Conservation (phyloP, 2,329 filamentous ascomycete species). For the Talaromyces sp. region DNA sequence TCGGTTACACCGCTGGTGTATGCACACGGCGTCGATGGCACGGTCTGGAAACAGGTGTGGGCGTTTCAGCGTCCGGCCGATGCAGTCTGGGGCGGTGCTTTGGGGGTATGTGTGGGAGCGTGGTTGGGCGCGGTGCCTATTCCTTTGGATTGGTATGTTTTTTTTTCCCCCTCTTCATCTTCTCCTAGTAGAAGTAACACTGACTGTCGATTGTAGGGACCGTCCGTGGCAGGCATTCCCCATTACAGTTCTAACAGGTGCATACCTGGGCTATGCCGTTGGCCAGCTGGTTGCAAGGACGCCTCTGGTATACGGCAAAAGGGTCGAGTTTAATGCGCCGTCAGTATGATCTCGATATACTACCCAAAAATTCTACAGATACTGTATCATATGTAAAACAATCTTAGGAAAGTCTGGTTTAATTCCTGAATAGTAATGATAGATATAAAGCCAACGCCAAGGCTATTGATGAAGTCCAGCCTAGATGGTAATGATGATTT, state of each 20-base stretch:
- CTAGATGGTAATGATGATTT: background rate
- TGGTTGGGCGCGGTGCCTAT: slow-evolving; percentile 96
- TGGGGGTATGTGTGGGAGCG: slow-evolving; percentile 75
- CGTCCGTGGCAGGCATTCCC: slow-evolving; percentile 99
- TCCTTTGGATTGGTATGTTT: slow-evolving; percentile 75
- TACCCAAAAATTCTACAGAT: background rate
- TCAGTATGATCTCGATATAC: background rate
- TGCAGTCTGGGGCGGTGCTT: slow-evolving; percentile 73
- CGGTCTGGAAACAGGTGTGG: slow-evolving; percentile 66
- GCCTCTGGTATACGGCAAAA: slow-evolving; percentile 18
- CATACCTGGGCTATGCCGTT: slow-evolving; percentile 71
- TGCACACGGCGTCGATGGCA: slow-evolving; percentile 70
- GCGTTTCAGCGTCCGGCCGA: slow-evolving; percentile 70
- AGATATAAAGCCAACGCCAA: background rate
- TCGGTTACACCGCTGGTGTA: slow-evolving; percentile 78
- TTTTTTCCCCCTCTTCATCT: background rate
- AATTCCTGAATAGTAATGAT: background rate
- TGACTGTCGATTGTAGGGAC: slow-evolving; percentile 51
- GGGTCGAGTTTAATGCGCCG: slow-evolving; percentile 10
- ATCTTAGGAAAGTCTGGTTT: background rate
- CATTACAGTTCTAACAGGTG: slow-evolving; percentile 79
- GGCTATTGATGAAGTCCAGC: background rate
- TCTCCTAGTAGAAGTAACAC: background rate
- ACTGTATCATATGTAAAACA: background rate
- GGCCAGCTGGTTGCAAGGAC: slow-evolving; percentile 43